phyloP scores from a whole-genome alignment of 2,329 filamentous ascomycete species.

The Exophiala lecanii-corni region DNA sequence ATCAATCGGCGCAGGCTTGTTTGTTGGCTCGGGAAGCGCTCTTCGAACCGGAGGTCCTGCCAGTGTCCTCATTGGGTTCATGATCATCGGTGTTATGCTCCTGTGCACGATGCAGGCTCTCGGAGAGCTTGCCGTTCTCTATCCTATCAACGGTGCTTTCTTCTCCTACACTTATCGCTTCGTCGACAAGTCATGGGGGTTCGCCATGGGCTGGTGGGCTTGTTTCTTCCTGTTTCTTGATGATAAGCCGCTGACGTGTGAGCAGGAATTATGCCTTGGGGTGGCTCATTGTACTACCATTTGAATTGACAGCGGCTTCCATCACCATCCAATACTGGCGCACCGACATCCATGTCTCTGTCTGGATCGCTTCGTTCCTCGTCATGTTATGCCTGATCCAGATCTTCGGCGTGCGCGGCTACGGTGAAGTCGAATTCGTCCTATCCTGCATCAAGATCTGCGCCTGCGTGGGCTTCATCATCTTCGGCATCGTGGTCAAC shows the following conservation, averaged over 20 bases:
- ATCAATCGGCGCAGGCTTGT: slow-evolving; percentile 35
- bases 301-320: slow-evolving; percentile 23
- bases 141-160: slow-evolving; percentile 69
- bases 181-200: slow-evolving; percentile 42
- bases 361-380: slow-evolving; percentile 67
- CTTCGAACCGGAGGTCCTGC: slow-evolving; percentile 36
- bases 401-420: slow-evolving; percentile 75
- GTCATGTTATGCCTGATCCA: slow-evolving; percentile 68
- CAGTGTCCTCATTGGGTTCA: slow-evolving; percentile 40
- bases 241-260: slow-evolving; percentile 10
- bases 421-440: slow-evolving; percentile 77
- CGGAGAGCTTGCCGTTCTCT: slow-evolving; percentile 75
- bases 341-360: slow-evolving; percentile 29
- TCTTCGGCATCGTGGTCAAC: slow-evolving; percentile 50
- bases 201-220: slow-evolving; percentile 38
- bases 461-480: slow-evolving; percentile 76
- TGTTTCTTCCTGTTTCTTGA: slow-evolving; percentile 18
- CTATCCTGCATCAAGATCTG: slow-evolving; percentile 76
- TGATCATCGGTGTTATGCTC: slow-evolving; percentile 60
- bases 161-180: slow-evolving; percentile 65
- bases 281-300: slow-evolving; percentile 23
- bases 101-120: slow-evolving; percentile 44
- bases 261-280: slow-evolving; percentile 13
- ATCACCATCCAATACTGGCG: slow-evolving; percentile 25
- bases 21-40: slow-evolving; percentile 36